phyloP scores from a whole-genome alignment of 495 filamentous ascomycete species.

The Astrothelium macrocarpum region DNA sequence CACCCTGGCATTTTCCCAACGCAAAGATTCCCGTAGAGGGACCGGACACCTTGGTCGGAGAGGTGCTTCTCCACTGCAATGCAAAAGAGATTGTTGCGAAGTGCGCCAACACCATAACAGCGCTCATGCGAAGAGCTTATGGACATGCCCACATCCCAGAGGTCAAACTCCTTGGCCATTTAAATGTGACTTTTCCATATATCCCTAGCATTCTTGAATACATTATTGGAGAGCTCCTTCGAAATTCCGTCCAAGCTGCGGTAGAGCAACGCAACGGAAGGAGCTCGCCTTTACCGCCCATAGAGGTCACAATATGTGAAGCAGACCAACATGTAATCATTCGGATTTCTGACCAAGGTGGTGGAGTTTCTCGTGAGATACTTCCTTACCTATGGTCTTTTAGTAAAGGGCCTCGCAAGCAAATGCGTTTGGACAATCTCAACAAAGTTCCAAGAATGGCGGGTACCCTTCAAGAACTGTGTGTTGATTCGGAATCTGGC shows the following conservation, averaged over 20 bases:
- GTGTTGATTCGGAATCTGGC: conserved; percentile 16
- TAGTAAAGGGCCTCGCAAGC: conserved; percentile 72
- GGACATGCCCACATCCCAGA: conserved; percentile 62
- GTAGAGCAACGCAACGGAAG: conserved; percentile 54
- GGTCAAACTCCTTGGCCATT: conserved; percentile 76
- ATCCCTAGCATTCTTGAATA: conserved; percentile 95
- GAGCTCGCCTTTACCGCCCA: conserved; percentile 54
- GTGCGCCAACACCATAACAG: conserved; percentile 62
- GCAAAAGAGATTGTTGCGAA: conserved; percentile 79
- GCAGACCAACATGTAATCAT: conserved; percentile 93
- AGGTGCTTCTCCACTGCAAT: conserved; percentile 90
- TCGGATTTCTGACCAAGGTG: conserved; percentile 88
- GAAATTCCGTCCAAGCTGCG: conserved; percentile 89
- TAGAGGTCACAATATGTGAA: conserved; percentile 91
- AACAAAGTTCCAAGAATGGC: conserved; percentile 83
- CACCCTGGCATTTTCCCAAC: conserved; percentile 81
- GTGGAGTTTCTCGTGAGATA: conserved; percentile 74
- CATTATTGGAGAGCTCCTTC: conserved; percentile 87
- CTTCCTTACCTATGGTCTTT: conserved; percentile 95
- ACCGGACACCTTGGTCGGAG: conserved; percentile 84
- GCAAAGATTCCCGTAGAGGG: conserved; percentile 46
- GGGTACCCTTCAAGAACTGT: conserved; percentile 85
- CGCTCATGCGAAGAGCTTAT: conserved; percentile 61
- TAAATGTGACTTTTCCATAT: conserved; percentile 87
- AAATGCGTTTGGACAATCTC: conserved; percentile 68